Base-by-base conservation (phyloP, 192 early-diverging fungal species). In the Coemansia sp. region DNA sequence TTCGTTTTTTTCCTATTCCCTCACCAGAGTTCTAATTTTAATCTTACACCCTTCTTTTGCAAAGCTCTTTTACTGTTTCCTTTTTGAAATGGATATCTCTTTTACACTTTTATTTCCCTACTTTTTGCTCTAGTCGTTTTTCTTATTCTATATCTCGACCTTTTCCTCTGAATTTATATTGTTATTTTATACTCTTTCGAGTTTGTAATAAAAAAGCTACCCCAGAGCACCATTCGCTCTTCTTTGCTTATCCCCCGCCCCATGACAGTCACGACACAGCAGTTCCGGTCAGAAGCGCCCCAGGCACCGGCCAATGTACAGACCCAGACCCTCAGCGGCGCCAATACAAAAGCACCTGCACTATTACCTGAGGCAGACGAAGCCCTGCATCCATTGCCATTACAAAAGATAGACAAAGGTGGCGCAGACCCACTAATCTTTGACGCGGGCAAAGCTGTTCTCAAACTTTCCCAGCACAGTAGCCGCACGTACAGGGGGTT, bases 401-500 rank as follows among this genome's bases (percentile, higher is more conserved):
- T 16, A 51, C 48, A 51, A 28, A 23, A 51, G 48, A 1, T 15
- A 51, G 30, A 57, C 15, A 57, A 57, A 20, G 48, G 35, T 9
- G 49, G 28, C 25, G 46, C 58, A 23, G 69, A 68, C 39, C 66
- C 72, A n/a, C 66, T 72, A 31, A 70, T 72, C 7, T 81, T 75
- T 26, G 78, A 81, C 56, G 72, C 78, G 4, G 68, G 63, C 68
- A 74, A 70, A 29, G 66, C 68, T 12, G 62, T 81, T 9, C 8
- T 71, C 30, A 62, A 59, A 40, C 69, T 81, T n/a, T 66, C 78
- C 21, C 68, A 66, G 46, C 8, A 43, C 20, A 68, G 65, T 34
- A 68, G 77, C 25, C n/a, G 73, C 28, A 18, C 58, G 9, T 67
- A 61, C 68, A 23, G 4, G 48, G 58, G 64, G 40, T 3, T 69